phyloP scores from a whole-genome alignment of 495 filamentous ascomycete species.

The Monascus purpureus region DNA sequence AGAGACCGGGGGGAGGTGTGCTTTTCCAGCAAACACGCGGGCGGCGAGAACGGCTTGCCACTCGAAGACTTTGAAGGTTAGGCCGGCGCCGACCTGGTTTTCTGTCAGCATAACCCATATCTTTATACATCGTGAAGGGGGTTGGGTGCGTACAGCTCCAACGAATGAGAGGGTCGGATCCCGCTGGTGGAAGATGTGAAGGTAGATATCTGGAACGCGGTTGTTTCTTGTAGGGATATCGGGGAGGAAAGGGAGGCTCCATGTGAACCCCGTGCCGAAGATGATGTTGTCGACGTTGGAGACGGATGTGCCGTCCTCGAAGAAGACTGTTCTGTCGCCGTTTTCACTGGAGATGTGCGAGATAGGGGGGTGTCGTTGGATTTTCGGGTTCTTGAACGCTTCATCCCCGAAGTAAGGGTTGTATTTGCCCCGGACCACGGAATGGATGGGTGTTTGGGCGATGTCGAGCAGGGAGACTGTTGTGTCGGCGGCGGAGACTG shows the following conservation, averaged over 20 bases:
- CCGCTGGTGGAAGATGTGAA: constrained; percentile 37
- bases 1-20: constrained; percentile 21
- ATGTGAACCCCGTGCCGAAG: constrained; percentile 43
- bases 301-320: constrained; percentile 35
- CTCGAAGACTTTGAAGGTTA: constrained; percentile 48
- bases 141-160: constrained; percentile 26
- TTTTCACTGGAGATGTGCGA: constrained; percentile 27
- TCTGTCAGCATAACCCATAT: constrained; percentile 23
- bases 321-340: constrained; percentile 21
- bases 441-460: constrained; percentile 20
- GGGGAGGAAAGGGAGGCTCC: constrained; percentile 41
- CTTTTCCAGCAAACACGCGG: constrained; percentile 39
- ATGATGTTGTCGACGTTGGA: constrained; percentile 40
- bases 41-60: constrained; percentile 47
- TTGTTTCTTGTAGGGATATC: constrained; percentile 35
- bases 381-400: constrained; percentile 37
- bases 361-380: constrained; percentile 29
- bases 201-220: constrained; percentile 39
- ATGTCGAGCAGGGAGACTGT: constrained; percentile 20
- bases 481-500: constrained; percentile 30
- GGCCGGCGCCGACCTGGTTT: constrained; percentile 36
- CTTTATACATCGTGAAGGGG: constrained; percentile 15
- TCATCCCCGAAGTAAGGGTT: constrained; percentile 38
- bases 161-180: constrained; percentile 25
- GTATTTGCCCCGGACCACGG: constrained; percentile 26